These are phyloP conservation scores for Onygenales sp. DNA, from an alignment of 2,329 filamentous ascomycete species.

Conservation along the genomic window DNA sequence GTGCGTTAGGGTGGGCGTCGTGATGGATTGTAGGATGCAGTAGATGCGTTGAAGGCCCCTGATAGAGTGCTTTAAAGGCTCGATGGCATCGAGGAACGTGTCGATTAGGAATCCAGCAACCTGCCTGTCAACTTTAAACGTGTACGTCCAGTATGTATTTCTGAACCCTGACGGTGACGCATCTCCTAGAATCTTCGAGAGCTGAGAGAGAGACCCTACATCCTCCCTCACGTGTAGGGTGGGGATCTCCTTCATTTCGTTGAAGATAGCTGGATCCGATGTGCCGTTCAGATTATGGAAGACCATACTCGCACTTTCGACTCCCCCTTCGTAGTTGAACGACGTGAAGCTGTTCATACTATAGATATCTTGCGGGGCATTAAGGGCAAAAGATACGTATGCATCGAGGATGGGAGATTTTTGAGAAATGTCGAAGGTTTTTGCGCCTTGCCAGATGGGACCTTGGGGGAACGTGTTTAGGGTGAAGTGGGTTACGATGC, in stretches of 20 bases:
- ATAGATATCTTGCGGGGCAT: constrained; percentile 23
- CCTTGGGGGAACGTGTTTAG: constrained; percentile 30
- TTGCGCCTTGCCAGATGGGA: constrained; percentile 30
- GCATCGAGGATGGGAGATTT: constrained; percentile 23
- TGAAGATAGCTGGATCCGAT: constrained; percentile 22
- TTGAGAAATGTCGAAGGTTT: constrained; percentile 19
- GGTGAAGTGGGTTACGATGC: constrained; percentile 31
- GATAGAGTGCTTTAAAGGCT: constrained; percentile 4
- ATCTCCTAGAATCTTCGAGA: constrained; percentile 24
- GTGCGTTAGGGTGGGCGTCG: constrained; percentile 19
- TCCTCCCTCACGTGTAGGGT: constrained; percentile 21
- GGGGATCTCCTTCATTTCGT: constrained; percentile 15
- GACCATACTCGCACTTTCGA: constrained; percentile 13
- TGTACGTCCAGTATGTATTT: constrained; percentile 25
- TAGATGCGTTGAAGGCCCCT: constrained; percentile 12
- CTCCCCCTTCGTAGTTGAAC: constrained; percentile 17
- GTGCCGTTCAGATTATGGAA: constrained; percentile 30
- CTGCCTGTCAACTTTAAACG: constrained; percentile 20
- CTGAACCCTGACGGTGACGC: constrained; percentile 23
- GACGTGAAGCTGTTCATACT: constrained; percentile 21
- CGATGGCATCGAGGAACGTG: constrained; percentile 15
- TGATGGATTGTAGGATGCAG: constrained; percentile 23
- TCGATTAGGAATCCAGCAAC: constrained; percentile 19
- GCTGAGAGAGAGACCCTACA: constrained; percentile 20
- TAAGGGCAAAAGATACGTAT: constrained; percentile 21